Percentiles rank a stretch among this genome's conserved stretches.
These are phyloP conservation scores for Malus asiatica DNA, from an alignment of 306 rosid species.

Conservation along the genomic window DNA sequence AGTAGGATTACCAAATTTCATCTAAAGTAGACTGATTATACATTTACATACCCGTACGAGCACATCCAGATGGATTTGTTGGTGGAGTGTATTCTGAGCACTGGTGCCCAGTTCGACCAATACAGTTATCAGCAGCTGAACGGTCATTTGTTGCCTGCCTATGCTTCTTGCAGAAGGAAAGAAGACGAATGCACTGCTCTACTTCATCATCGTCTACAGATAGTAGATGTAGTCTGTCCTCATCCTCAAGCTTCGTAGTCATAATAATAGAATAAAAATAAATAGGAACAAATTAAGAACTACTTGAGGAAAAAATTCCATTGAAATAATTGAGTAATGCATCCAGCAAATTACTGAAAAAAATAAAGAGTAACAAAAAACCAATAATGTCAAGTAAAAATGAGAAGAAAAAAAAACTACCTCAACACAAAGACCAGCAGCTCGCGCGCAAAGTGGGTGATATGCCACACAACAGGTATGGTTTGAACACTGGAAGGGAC, in stretches of 20 bases:
- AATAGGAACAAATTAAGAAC: not conserved
- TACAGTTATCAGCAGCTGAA: conserved; percentile 64
- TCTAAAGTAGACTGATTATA: not conserved
- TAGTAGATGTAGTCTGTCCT: conserved; percentile 88
- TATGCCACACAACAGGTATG: conserved; percentile 86
- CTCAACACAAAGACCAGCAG: conserved; percentile 99
- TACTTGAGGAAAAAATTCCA: not conserved
- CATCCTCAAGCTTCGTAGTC: conserved; percentile 74
- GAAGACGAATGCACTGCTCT: conserved; percentile 90
- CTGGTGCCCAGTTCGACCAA: conserved; percentile 43
- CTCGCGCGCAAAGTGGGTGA: conserved; percentile 99
- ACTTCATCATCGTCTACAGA: conserved; percentile 88
- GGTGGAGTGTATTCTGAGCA: conserved; percentile 85
- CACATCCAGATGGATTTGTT: conserved; percentile 90
- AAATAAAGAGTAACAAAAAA: not conserved
- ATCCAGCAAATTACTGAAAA: not conserved
- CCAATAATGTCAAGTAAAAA: not conserved
- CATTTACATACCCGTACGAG: conserved; percentile 73
- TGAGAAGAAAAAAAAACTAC: conserved; percentile 29
- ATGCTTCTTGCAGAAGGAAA: conserved; percentile 95
- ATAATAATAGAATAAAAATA: conserved; percentile 16
- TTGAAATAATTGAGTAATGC: not conserved
- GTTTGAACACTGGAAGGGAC: conserved; percentile 76
- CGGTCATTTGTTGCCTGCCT: conserved; percentile 87
- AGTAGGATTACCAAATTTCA: not conserved